These are phyloP conservation scores for Thecaphora thlaspeos DNA, from an alignment of 1,284 basidiomycete species.

Conservation along the genomic window DNA sequence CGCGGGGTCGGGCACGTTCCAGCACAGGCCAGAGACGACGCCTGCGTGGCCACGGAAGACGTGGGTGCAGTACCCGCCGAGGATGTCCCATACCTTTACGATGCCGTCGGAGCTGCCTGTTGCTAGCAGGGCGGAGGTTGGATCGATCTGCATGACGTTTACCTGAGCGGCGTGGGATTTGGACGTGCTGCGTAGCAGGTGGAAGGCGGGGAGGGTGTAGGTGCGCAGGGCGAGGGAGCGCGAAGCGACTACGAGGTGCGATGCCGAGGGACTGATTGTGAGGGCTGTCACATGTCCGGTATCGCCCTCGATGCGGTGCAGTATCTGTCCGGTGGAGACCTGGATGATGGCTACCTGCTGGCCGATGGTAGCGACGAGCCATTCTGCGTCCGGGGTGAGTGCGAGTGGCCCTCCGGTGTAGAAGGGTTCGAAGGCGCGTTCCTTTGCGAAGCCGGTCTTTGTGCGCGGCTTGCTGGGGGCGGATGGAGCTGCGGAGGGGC, in stretches of 20 bases:
- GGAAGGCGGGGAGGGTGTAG: conserved; percentile 59
- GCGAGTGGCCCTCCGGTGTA: conserved; percentile 64
- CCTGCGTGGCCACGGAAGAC: conserved; percentile 88
- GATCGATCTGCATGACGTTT: conserved; percentile 74
- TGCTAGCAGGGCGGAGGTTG: conserved; percentile 85
- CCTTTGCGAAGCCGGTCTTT: conserved; percentile 36
- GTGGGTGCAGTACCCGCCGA: conserved; percentile 85
- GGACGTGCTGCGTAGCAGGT: conserved; percentile 69
- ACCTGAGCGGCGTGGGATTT: conserved; percentile 89
- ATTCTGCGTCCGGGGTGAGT: conserved; percentile 73
- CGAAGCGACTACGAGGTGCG: conserved; percentile 61
- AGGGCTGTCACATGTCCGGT: conserved; percentile 63
- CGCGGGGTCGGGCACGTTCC: conserved; percentile 73
- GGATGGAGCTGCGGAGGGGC: background rate
- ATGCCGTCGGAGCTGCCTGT: conserved; percentile 93
- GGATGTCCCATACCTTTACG: conserved; percentile 94
- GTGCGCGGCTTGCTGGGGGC: conserved; percentile 8
- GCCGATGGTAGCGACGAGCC: conserved; percentile 79
- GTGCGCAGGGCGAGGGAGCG: conserved; percentile 62
- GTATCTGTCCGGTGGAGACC: conserved; percentile 69
- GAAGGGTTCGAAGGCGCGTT: conserved; percentile 44
- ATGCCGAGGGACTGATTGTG: conserved; percentile 48
- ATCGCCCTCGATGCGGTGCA: conserved; percentile 59
- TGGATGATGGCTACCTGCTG: conserved; percentile 84
- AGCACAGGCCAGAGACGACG: conserved; percentile 85